phyloP scores from a whole-genome alignment of 495 filamentous ascomycete species.

The Xylaria intraflava region DNA sequence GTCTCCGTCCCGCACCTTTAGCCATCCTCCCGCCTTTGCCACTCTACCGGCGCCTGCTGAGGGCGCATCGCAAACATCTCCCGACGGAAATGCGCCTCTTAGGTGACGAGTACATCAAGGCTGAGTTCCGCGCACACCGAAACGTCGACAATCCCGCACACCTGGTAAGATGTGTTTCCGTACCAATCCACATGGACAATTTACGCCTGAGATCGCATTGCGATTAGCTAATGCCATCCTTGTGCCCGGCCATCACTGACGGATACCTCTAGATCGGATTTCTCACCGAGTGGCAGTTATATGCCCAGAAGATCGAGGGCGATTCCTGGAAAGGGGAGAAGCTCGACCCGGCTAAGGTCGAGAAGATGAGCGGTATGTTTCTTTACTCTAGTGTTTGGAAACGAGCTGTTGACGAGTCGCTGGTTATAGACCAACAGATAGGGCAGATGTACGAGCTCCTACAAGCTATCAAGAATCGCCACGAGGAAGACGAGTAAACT shows the following conservation, averaged over 20 bases:
- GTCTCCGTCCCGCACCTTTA: constrained; percentile 51
- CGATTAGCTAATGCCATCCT: background rate
- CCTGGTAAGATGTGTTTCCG: constrained; percentile 51
- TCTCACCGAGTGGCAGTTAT: constrained; percentile 91
- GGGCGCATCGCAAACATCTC: constrained; percentile 75
- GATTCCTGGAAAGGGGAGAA: constrained; percentile 73
- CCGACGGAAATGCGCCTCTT: constrained; percentile 67
- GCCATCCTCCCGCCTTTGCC: constrained; percentile 86
- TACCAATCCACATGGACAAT: background rate
- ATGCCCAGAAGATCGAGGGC: constrained; percentile 85
- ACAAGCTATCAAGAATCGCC: constrained; percentile 65
- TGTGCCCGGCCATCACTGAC: background rate
- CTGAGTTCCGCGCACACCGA: constrained; percentile 78
- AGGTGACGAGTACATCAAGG: constrained; percentile 86
- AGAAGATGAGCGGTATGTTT: constrained; percentile 88
- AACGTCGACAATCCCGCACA: constrained; percentile 86
- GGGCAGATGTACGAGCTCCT: constrained; percentile 92
- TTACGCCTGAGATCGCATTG: background rate
- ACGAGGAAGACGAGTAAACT: constrained; percentile 33
- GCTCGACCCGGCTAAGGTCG: constrained; percentile 69
- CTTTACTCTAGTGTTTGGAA: background rate
- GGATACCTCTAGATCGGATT: constrained; percentile 70
- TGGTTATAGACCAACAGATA: constrained; percentile 71
- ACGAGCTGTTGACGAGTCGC: constrained; percentile 2
- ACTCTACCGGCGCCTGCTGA: constrained; percentile 79